Evolutionary conservation across 139 green algal genomes (phyloP).

Genomic region (Chlamydomonas applanata): DNA sequence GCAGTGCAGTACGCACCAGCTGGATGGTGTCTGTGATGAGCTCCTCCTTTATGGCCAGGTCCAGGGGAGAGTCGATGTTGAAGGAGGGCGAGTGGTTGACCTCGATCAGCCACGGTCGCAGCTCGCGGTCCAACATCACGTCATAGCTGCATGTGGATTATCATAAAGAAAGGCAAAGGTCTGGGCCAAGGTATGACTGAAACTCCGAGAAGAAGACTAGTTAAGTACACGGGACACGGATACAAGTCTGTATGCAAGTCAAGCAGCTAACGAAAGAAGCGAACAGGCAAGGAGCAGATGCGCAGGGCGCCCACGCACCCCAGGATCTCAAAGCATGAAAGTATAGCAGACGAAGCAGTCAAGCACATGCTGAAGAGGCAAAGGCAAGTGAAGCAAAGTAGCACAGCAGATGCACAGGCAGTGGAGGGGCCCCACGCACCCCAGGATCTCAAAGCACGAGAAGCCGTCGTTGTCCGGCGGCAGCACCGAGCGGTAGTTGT

Average conservation of each 20-base stretch:
- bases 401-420: too few relatives aligned
- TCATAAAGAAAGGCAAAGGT: not conserved
- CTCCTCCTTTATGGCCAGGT: constrained; percentile 55
- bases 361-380: too few relatives aligned
- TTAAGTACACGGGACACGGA: too few relatives aligned
- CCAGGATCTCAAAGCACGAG: constrained; percentile 77
- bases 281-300: too few relatives aligned
- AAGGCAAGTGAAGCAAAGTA: too few relatives aligned
- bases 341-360: too few relatives aligned
- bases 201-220: not conserved
- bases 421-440: constrained; percentile 32
- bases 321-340: constrained; percentile 54
- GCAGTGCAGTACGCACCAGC: constrained; percentile 20
- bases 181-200: not conserved
- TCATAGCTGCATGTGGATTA: constrained; percentile 28
- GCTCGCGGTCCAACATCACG: constrained; percentile 67
- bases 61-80: constrained; percentile 59
- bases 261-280: too few relatives aligned
- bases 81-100: constrained; percentile 85
- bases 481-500: constrained; percentile 68
- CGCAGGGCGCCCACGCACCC: not conserved
- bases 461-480: constrained; percentile 58
- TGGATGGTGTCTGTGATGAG: constrained; percentile 42
- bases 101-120: constrained; percentile 79
- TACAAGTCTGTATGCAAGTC: too few relatives aligned